Evolutionary conservation across 176 grass and related monocot species (phyloP).

Genomic region (Aegilops bicornis): DNA sequence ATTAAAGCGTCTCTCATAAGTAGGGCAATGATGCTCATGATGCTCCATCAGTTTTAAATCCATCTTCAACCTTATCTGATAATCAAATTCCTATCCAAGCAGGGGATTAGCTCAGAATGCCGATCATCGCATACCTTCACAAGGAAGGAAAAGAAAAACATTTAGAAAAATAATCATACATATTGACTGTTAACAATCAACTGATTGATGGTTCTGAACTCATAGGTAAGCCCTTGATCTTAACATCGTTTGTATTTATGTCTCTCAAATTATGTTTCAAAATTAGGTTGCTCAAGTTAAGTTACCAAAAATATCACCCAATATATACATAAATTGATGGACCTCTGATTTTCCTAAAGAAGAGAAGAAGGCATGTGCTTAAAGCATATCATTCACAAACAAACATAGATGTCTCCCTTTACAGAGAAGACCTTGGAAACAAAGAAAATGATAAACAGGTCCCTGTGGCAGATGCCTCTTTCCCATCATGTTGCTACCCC

Average conservation of each 20-base stretch:
- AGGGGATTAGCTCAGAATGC: constrained; percentile 93
- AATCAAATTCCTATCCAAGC: constrained; percentile 98
- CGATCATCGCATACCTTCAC: constrained; percentile 81
- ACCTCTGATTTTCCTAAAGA: too few relatives aligned
- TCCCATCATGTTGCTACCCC: too few relatives aligned
- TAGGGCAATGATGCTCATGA: constrained; percentile 91
- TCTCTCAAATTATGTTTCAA: too few relatives aligned
- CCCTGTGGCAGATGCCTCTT: too few relatives aligned
- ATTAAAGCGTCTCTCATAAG: constrained; percentile 82
- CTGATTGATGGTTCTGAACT: constrained; percentile 23
- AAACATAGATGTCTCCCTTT: too few relatives aligned
- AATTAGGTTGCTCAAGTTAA: too few relatives aligned
- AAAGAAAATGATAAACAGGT: too few relatives aligned
- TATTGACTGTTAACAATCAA: not conserved
- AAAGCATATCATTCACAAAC: too few relatives aligned
- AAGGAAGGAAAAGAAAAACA: not conserved
- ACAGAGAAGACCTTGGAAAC: too few relatives aligned
- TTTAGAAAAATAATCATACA: constrained; percentile 13
- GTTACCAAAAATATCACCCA: too few relatives aligned
- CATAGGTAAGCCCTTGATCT: constrained; percentile 78
- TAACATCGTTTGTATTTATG: constrained; percentile 41
- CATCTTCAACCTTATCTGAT: constrained; percentile 87
- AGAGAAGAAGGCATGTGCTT: too few relatives aligned
- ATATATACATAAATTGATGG: too few relatives aligned
- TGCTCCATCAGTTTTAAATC: constrained; percentile 98